phyloP scores from a whole-genome alignment of 768 basidiomycete genomes.

The Amanita inopinata region DNA sequence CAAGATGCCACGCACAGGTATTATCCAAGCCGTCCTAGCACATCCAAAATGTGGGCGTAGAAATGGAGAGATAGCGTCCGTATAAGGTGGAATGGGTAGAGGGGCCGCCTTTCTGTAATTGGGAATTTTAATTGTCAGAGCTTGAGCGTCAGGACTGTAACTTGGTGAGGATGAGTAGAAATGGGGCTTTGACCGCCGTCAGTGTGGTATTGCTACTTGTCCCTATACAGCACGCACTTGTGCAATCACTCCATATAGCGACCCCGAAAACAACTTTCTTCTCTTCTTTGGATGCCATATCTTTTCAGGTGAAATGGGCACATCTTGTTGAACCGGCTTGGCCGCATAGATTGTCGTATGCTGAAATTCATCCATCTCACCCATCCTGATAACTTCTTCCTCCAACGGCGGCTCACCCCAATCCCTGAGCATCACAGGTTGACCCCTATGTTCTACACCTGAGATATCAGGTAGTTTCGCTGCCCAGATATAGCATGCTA shows the following conservation, averaged over 20 bases:
- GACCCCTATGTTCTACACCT: background rate
- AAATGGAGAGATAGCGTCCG: conserved; percentile 17
- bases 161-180: conserved; percentile 20
- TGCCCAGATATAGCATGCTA: conserved; percentile 9
- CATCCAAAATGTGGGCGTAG: conserved; percentile 21
- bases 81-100: conserved; percentile 27
- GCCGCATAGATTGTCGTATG: too few species aligned
- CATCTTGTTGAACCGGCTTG: conserved; percentile 17
- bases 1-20: conserved; percentile 44
- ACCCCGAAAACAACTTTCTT: conserved; percentile 23
- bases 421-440: conserved; percentile 15
- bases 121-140: conserved; percentile 14
- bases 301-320: too few species aligned
- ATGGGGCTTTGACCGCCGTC: conserved; percentile 24
- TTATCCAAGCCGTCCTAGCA: conserved; percentile 43
- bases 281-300: conserved; percentile 19
- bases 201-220: conserved; percentile 14
- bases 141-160: conserved; percentile 12
- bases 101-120: conserved; percentile 27
- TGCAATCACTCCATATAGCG: conserved; percentile 31
- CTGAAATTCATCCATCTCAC: conserved; percentile 35
- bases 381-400: conserved; percentile 26
- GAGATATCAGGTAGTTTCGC: background rate
- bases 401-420: conserved; percentile 28
- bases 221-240: conserved; percentile 28